Evolutionary conservation across 345 rosid species (phyloP).

Genomic region (Schrenkiella parvula): DNA sequence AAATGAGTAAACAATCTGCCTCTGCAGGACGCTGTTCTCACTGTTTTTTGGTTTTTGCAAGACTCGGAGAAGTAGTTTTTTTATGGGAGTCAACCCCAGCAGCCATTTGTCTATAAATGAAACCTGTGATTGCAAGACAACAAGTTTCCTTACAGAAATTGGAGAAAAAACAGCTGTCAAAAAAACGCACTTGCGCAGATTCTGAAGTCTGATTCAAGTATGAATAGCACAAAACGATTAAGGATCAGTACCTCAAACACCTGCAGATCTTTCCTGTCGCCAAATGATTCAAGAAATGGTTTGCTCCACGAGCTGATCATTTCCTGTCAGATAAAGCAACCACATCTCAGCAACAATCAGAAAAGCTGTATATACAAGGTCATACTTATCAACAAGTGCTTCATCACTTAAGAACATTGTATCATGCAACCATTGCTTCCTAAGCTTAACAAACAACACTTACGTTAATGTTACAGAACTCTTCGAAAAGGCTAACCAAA

Average conservation of each 20-base stretch:
- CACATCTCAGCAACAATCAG: background rate
- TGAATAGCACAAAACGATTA: background rate
- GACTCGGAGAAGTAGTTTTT: constrained; percentile 54
- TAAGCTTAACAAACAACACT: background rate
- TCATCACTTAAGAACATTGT: background rate
- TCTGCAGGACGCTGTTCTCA: constrained; percentile 45
- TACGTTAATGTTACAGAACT: background rate
- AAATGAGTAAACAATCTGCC: constrained; percentile 69
- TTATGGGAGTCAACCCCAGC: constrained; percentile 56
- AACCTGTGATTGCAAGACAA: constrained; percentile 43
- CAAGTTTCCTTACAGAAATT: background rate
- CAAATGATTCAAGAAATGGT: constrained; percentile 63
- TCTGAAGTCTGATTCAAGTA: background rate
- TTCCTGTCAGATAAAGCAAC: constrained; percentile 38
- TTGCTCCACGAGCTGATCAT: constrained; percentile 84
- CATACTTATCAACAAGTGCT: background rate
- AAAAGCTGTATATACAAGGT: background rate
- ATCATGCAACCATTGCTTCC: background rate
- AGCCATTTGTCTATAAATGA: constrained; percentile 85
- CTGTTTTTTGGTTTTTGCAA: constrained; percentile 53
- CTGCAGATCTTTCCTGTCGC: constrained; percentile 51
- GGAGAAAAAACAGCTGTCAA: background rate
- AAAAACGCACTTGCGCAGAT: background rate
- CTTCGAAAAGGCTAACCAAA: background rate
- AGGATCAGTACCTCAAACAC: constrained; percentile 66